A percentile compares a stretch with the other conserved stretches of the same genome.
Conservation (phyloP, 2,329 filamentous ascomycete genomes). For the Byssoonygena ceratinophila region DNA sequence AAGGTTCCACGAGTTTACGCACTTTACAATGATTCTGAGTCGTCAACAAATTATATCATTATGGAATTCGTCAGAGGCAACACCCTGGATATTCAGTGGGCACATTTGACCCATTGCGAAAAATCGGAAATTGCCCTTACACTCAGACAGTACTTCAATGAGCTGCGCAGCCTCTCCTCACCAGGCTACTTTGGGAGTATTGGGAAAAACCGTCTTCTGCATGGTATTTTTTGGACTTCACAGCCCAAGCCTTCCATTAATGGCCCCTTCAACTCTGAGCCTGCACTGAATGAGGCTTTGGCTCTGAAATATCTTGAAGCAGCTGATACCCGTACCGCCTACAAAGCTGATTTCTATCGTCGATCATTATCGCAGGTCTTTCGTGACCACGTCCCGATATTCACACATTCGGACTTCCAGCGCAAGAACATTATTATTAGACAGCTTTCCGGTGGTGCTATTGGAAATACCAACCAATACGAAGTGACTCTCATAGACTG, state of each 20-base stretch:
- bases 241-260: constrained; percentile 20
- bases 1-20: constrained; percentile 27
- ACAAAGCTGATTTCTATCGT: constrained; percentile 23
- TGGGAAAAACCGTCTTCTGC: constrained; percentile 19
- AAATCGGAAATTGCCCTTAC: constrained; percentile 20
- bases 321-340: constrained; percentile 14
- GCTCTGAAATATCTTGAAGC: constrained; percentile 20
- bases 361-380: constrained; percentile 21
- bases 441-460: background rate
- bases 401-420: constrained; percentile 27
- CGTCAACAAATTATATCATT: constrained; percentile 23
- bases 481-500: constrained; percentile 32
- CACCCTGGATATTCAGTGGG: constrained; percentile 20
- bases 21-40: constrained; percentile 20
- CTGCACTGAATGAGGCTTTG: constrained; percentile 23
- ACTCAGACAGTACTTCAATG: constrained; percentile 18
- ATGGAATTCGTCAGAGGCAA: constrained; percentile 25
- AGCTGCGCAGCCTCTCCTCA: constrained; percentile 22
- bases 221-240: constrained; percentile 24
- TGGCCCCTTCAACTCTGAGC: constrained; percentile 24
- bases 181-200: constrained; percentile 24
- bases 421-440: constrained; percentile 26
- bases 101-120: constrained; percentile 16
- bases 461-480: constrained; percentile 5
- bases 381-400: constrained; percentile 19